Conservation (phyloP, 352 stramenopile genomes). For the Phytophthora foliorum region DNA sequence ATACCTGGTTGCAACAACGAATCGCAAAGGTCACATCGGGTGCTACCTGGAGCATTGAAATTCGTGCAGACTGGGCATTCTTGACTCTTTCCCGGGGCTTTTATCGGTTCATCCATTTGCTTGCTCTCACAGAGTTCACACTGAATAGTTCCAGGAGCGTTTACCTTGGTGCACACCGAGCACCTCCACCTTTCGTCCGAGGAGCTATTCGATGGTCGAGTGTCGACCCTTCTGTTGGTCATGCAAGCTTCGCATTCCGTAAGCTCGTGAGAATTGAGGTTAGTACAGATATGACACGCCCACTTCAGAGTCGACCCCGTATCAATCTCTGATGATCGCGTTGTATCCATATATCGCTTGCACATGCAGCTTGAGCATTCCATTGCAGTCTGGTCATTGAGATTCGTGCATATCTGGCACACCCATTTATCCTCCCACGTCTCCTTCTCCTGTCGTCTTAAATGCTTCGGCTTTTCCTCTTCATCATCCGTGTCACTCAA, state of each 20-base stretch:
- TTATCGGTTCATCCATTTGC: conserved; percentile 9
- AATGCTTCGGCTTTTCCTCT: conserved; percentile 16
- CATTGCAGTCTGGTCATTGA: conserved; percentile 30
- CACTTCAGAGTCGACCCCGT: conserved; percentile 24
- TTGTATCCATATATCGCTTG: conserved; percentile 17
- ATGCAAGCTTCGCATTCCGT: conserved; percentile 35
- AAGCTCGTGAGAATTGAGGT: conserved; percentile 29
- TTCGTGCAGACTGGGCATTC: conserved; percentile 72
- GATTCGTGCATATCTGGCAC: conserved; percentile 41
- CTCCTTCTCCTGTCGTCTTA: conserved; percentile 11
- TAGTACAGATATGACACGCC: conserved; percentile 42
- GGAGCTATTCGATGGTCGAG: background rate
- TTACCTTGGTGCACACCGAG: conserved; percentile 33
- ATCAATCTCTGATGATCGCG: background rate
- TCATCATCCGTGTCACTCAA: conserved; percentile 68
- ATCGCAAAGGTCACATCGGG: conserved; percentile 66
- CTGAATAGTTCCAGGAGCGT: conserved; percentile 15
- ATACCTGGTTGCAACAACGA: conserved; percentile 36
- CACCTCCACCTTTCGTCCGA: conserved; percentile 29
- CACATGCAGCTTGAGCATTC: conserved; percentile 32
- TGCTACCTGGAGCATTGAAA: conserved; percentile 46
- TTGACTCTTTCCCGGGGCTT: conserved; percentile 17
- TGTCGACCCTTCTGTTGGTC: conserved; percentile 7
- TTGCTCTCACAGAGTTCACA: conserved; percentile 39
- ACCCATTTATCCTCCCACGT: conserved; percentile 38